These are phyloP conservation scores for Ramaria sp. DNA, from an alignment of 768 basidiomycete genomes.

Conservation along the genomic window DNA sequence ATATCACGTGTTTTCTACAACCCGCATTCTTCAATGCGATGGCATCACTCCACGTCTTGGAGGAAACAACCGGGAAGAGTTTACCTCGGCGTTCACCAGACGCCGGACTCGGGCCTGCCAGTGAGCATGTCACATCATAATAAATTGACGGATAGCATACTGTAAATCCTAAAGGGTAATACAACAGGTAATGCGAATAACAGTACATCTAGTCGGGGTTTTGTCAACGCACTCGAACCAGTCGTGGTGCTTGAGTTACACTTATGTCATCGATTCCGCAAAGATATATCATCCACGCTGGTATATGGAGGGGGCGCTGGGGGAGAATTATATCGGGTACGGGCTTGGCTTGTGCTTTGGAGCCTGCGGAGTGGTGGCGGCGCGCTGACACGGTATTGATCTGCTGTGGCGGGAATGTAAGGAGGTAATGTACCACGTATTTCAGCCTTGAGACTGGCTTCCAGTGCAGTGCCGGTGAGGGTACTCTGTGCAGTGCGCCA, in stretches of 20 bases:
- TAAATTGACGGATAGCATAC: too few relatives aligned
- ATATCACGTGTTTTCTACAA: too few relatives aligned
- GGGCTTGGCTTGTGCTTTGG: neutral
- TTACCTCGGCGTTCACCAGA: too few relatives aligned
- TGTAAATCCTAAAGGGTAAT: too few relatives aligned
- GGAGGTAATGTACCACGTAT: neutral
- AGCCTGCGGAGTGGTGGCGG: neutral
- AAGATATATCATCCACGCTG: constrained; percentile 2
- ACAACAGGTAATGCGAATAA: too few relatives aligned
- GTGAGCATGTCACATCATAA: too few relatives aligned
- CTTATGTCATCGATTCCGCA: neutral
- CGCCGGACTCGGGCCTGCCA: too few relatives aligned
- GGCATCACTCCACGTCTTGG: too few relatives aligned
- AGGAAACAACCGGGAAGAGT: too few relatives aligned
- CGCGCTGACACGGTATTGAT: neutral
- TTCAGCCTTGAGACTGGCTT: constrained; percentile 7
- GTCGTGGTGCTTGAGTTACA: neutral
- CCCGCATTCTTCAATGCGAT: too few relatives aligned
- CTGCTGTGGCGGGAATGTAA: constrained; percentile 1
- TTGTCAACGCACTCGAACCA: too few relatives aligned
- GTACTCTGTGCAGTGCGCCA: constrained; percentile 6
- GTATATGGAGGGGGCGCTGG: constrained; percentile 6
- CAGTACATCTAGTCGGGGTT: too few relatives aligned
- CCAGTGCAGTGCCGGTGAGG: neutral
- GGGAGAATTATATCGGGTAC: neutral